Percentiles rank a stretch among this genome's conserved stretches.
Conservation (phyloP, 495 filamentous ascomycete genomes). For the Neohortaea acidophila region DNA sequence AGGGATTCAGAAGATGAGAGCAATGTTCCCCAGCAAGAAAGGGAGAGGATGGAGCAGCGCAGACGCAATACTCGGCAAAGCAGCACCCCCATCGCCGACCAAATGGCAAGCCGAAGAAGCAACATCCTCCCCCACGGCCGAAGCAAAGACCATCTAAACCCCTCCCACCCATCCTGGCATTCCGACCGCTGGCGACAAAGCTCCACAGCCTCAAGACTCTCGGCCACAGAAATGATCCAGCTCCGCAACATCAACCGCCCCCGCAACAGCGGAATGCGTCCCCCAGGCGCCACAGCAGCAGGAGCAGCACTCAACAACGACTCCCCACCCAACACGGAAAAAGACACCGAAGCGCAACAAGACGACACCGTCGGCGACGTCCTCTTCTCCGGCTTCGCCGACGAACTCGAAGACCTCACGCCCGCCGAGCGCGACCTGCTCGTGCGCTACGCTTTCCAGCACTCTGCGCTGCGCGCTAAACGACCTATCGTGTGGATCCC, state of each 20-base stretch:
- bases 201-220: too few relatives aligned
- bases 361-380: conserved; percentile 51
- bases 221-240: too few relatives aligned
- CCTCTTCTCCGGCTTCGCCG: conserved; percentile 71
- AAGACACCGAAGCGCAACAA: conserved; percentile 53
- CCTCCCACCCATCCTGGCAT: neutral
- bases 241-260: too few relatives aligned
- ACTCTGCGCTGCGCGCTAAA: conserved; percentile 71
- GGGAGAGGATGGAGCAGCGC: conserved; percentile 30
- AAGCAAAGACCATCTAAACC: neutral
- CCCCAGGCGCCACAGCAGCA: too few relatives aligned
- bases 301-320: too few relatives aligned
- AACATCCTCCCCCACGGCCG: neutral
- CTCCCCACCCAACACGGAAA: too few relatives aligned
- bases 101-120: neutral
- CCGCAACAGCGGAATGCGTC: too few relatives aligned
- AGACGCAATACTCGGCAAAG: conserved; percentile 41
- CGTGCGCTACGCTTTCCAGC: conserved; percentile 79
- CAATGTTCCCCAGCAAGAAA: conserved; percentile 28
- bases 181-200: too few relatives aligned
- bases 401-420: conserved; percentile 87
- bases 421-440: conserved; percentile 79
- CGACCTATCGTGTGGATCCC: conserved; percentile 90
- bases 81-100: conserved; percentile 16
- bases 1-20: conserved; percentile 27